These are phyloP conservation scores for Ophiocordyceps camponoti-leonardi DNA, from an alignment of 2,329 filamentous ascomycete species.

Conservation along the genomic window DNA sequence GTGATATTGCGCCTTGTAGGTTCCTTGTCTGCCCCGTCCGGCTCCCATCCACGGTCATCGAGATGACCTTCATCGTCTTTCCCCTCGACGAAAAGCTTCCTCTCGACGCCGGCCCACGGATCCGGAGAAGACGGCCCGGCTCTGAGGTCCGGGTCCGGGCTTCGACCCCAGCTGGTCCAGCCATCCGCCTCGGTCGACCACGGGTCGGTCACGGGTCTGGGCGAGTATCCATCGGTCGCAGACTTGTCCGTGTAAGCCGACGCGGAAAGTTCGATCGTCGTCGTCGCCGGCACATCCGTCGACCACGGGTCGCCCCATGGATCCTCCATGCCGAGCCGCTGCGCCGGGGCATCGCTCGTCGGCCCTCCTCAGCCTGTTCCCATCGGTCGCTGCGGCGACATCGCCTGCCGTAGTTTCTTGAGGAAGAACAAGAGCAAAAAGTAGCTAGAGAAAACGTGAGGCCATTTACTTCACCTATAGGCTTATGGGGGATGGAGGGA, in stretches of 20 bases:
- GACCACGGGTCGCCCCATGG: conserved; percentile 46
- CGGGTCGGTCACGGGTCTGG: background rate
- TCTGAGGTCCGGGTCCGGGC: conserved; percentile 1
- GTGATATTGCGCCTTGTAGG: background rate
- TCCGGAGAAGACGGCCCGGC: conserved; percentile 9
- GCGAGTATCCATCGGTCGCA: conserved; percentile 5
- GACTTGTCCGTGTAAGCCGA: conserved; percentile 16
- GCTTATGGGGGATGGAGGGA: too few relatives aligned
- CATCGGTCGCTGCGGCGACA: background rate
- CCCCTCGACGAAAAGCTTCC: background rate
- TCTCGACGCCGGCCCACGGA: conserved; percentile 6
- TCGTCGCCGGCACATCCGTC: conserved; percentile 14
- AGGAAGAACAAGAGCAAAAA: too few relatives aligned
- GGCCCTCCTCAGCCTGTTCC: background rate
- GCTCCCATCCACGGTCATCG: background rate
- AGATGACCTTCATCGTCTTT: background rate
- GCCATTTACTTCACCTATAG: background rate
- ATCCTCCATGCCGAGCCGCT: conserved; percentile 36
- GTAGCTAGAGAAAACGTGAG: background rate
- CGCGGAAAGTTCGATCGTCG: conserved; percentile 16
- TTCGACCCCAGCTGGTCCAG: conserved; percentile 2
- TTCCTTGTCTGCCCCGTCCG: background rate
- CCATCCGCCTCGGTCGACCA: background rate
- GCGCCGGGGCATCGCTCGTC: background rate
- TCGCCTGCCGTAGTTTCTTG: background rate